Evolutionary conservation across 2,329 filamentous ascomycete genomes (phyloP), one percentile per base, ranked within the genome.

Genomic region (Colletotrichum sojae): DNA sequence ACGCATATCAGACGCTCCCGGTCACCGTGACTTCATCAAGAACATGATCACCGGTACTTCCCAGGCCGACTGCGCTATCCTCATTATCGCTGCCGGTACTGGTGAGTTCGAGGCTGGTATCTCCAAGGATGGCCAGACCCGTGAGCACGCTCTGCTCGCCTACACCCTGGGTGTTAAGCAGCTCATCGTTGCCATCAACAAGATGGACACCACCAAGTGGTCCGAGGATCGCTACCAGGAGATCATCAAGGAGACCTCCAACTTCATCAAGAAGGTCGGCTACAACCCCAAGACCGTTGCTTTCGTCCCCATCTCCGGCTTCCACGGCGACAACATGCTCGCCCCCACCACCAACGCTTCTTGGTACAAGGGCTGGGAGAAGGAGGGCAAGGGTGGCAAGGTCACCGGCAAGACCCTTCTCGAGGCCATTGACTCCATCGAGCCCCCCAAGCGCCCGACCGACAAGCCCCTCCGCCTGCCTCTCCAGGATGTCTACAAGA

Each of bases 21-120:
- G 96, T 88, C 96, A 99, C 89, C 95, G 96, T 96, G 96, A 99
- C 84, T 99, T 98, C 91, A 98, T 99, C 94, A 99, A 99, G 95
- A 99, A 98, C 95, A 99, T 99, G 96, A 99, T 99, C 87, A 98
- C 96, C 92, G 96, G 96, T 95, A 98, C 96, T 83, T 99, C 96
- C 86, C 96, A 98, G 93, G 96, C 96, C 80, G 96, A 99, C 84
- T 98, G 96, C 89, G 96, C 96, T 83, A 94, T 99, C 86, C 95
- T 99, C 90, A 98, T 99, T 89, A 99, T 99, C 88, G 96, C 95
- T 81, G 94, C 96, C 82, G 96, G 96, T 90, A 97, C 94, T 94
- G 96, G 96, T 98, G 96, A 99, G 92, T 99, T 99, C 92, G 96
- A 99, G 92, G 96, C 96, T 92, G 96, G 96, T 98, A 99, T 99